phyloP scores from a whole-genome alignment of 257 asterid species.

The Haberlea rhodopensis region DNA sequence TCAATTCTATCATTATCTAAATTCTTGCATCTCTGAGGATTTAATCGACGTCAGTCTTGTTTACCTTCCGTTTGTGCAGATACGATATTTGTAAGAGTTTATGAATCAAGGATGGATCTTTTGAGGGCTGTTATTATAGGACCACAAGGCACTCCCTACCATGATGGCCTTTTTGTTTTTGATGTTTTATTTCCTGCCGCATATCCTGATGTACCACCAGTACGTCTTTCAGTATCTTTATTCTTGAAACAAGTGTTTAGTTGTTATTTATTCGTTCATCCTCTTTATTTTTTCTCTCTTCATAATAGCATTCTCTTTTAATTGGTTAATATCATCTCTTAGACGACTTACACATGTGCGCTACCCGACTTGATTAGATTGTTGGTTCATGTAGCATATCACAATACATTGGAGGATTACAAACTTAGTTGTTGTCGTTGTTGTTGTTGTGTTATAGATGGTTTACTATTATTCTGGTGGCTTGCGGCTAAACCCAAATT shows the following conservation, averaged over 20 bases:
- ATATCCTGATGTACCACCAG: constrained; percentile 52
- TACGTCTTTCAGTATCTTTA: constrained; percentile 21
- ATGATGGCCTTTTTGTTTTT: constrained; percentile 57
- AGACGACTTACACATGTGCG: too few relatives aligned
- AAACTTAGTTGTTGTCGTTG: too few relatives aligned
- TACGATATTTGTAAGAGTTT: constrained; percentile 48
- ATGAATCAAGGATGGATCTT: constrained; percentile 58
- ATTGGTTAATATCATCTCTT: too few relatives aligned
- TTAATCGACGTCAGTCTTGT: not conserved
- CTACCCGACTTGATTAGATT: too few relatives aligned
- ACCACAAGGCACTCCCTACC: constrained; percentile 63
- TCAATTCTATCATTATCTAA: not conserved
- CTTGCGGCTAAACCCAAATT: constrained; percentile 50
- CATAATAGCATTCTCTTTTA: too few relatives aligned
- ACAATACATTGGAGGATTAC: too few relatives aligned
- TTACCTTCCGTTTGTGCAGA: constrained; percentile 29
- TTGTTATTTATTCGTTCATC: not conserved
- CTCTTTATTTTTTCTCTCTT: not conserved
- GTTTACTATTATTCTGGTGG: constrained; percentile 57
- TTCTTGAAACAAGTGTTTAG: not conserved
- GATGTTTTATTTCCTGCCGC: constrained; percentile 45
- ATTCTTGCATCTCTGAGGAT: not conserved
- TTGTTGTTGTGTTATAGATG: constrained; percentile 33
- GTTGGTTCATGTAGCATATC: too few relatives aligned
- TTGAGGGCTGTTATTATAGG: constrained; percentile 56